Evolutionary conservation across 2,329 filamentous ascomycete genomes (phyloP).

Genomic region (Fusarium gaditjirri): DNA sequence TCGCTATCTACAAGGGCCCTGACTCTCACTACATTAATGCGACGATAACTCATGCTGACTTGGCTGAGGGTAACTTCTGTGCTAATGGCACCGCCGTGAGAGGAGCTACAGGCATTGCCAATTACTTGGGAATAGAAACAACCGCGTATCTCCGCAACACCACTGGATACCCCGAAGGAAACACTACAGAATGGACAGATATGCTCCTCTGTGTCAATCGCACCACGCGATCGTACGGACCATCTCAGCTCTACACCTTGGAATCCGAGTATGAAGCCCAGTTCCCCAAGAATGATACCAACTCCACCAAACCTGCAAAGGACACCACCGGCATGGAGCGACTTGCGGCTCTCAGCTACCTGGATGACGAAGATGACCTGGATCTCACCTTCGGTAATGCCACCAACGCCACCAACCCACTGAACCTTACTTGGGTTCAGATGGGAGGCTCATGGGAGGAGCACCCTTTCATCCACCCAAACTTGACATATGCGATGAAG

Average conservation of each 20-base stretch:
- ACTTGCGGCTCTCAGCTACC: conserved; percentile 3
- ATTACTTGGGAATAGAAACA: conserved; percentile 45
- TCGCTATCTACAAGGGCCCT: conserved; percentile 50
- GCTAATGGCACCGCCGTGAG: conserved; percentile 44
- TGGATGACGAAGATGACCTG: conserved; percentile 7
- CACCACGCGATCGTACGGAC: conserved; percentile 45
- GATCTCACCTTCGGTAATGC: conserved; percentile 9
- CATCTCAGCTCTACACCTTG: conserved; percentile 46
- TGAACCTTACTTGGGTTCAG: conserved; percentile 49
- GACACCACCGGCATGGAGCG: conserved; percentile 2
- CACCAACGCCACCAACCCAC: conserved; percentile 46
- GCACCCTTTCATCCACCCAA: conserved; percentile 53
- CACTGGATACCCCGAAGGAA: conserved; percentile 16
- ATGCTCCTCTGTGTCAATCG: conserved; percentile 49
- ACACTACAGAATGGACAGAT: conserved; percentile 45
- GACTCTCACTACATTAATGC: conserved; percentile 55
- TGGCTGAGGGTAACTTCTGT: conserved; percentile 37
- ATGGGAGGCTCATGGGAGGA: conserved; percentile 56
- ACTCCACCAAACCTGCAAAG: conserved; percentile 7
- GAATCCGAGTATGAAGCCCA: conserved; percentile 30
- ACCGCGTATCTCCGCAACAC: conserved; percentile 46
- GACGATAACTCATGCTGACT: conserved; percentile 45
- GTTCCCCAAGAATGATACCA: conserved; percentile 26
- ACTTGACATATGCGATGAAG: conserved; percentile 51
- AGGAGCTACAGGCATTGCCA: conserved; percentile 45